These are phyloP conservation scores for Cyphellophora europaea DNA, from an alignment of 2,329 filamentous ascomycete species.

Conservation along the genomic window DNA sequence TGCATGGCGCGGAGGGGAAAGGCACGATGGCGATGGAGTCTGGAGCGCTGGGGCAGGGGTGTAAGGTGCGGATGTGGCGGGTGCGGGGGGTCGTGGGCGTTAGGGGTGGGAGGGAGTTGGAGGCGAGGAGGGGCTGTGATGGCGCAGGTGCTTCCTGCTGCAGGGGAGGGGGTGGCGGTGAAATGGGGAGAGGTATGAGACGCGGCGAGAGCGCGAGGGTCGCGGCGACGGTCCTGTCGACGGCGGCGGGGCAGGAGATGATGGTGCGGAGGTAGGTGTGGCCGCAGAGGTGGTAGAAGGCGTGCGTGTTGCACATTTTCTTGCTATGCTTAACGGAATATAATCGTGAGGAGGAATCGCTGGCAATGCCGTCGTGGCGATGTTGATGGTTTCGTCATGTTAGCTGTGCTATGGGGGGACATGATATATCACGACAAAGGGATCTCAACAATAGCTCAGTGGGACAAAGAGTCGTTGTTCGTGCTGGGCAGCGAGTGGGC, in stretches of 20 bases:
- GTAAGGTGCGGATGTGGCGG: background rate
- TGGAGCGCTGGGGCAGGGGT: background rate
- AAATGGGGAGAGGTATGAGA: background rate
- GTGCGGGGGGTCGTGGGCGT: background rate
- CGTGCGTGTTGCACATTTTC: slow-evolving; percentile 14
- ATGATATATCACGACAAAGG: too few species aligned
- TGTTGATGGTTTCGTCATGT: too few species aligned
- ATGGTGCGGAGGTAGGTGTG: slow-evolving; percentile 13
- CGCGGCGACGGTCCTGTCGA: background rate
- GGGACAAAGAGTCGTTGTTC: too few species aligned
- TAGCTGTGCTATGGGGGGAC: too few species aligned
- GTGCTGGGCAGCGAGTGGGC: too few species aligned
- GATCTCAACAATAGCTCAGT: too few species aligned
- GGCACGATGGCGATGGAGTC: background rate
- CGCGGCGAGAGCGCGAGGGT: background rate
- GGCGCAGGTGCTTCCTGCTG: background rate
- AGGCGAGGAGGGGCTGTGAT: background rate
- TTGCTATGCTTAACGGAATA: too few species aligned
- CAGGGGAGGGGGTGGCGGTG: too few species aligned
- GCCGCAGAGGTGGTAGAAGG: slow-evolving; percentile 13
- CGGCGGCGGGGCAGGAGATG: slow-evolving; percentile 2
- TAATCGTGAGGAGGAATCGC: too few species aligned
- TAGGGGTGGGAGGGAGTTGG: background rate
- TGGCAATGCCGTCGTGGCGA: too few species aligned
- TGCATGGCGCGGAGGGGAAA: background rate